Percentiles rank a stretch among this genome's conserved stretches.
Conservation (phyloP, 352 stramenopile genomes). For the Saprolegnia diclina region DNA sequence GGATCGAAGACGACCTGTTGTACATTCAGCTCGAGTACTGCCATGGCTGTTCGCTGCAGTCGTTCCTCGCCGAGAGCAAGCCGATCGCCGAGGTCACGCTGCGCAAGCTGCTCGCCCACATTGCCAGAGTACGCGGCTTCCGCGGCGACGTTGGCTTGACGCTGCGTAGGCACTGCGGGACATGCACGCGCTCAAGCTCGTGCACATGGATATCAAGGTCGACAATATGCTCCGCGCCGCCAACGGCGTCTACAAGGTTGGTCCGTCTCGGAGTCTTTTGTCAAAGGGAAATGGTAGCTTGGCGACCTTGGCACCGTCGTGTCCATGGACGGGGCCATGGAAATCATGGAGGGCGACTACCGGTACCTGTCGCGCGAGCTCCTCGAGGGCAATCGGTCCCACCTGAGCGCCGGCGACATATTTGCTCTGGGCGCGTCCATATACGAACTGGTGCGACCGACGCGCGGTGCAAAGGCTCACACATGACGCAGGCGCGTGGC, state of each 20-base stretch:
- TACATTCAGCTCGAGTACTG: constrained; percentile 84
- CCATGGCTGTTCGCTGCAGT: constrained; percentile 52
- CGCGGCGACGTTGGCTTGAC: neutral
- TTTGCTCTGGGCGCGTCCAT: constrained; percentile 82
- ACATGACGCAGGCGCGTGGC: constrained; percentile 35
- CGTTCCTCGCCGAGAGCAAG: constrained; percentile 58
- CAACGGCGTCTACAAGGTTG: constrained; percentile 68
- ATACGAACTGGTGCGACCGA: constrained; percentile 64
- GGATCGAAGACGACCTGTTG: constrained; percentile 82
- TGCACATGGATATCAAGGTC: constrained; percentile 85
- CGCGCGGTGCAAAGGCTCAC: neutral
- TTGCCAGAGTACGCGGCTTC: constrained; percentile 44
- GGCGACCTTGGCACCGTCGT: constrained; percentile 77
- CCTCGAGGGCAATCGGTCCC: constrained; percentile 69
- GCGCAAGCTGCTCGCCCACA: constrained; percentile 68
- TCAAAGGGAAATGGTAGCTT: constrained; percentile 32
- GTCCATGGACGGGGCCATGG: constrained; percentile 71
- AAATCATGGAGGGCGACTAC: constrained; percentile 83
- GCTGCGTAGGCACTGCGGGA: constrained; percentile 52
- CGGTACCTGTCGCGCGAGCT: constrained; percentile 79
- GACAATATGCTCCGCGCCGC: constrained; percentile 68
- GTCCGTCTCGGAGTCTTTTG: neutral
- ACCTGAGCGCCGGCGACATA: constrained; percentile 70
- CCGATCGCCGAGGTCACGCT: constrained; percentile 64
- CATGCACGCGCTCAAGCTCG: constrained; percentile 78